Percentiles rank a stretch among this genome's conserved stretches.
Conservation (phyloP, 2,329 filamentous ascomycete genomes). For the Colletotrichum limetticola region DNA sequence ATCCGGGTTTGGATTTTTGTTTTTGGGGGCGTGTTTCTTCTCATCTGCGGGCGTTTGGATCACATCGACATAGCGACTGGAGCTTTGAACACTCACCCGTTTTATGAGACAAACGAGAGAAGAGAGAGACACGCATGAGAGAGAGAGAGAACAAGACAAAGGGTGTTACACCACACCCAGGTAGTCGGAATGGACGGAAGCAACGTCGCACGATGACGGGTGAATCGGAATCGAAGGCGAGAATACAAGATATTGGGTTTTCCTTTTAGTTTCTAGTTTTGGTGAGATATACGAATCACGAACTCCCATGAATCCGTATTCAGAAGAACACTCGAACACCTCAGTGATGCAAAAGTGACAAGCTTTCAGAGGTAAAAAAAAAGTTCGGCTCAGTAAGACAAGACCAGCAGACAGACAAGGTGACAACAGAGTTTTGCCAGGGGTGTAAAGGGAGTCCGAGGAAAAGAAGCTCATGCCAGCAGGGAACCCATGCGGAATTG, state of each 20-base stretch:
- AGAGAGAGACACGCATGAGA: too few species aligned
- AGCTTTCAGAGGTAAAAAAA: background rate
- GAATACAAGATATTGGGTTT: background rate
- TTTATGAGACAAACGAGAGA: slow-evolving; percentile 1
- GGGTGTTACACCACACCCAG: background rate
- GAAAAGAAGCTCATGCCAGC: background rate
- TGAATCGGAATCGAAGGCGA: background rate
- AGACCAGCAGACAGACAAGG: background rate
- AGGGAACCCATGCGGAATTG: slow-evolving; percentile 5
- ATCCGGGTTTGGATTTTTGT: background rate
- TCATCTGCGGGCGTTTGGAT: slow-evolving; percentile 16
- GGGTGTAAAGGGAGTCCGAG: background rate
- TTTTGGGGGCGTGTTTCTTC: slow-evolving; percentile 1
- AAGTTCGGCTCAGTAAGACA: slow-evolving; percentile 9
- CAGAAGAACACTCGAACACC: background rate
- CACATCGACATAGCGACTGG: background rate
- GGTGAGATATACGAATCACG: slow-evolving; percentile 5
- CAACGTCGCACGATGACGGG: background rate
- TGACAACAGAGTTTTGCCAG: background rate
- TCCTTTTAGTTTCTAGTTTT: background rate
- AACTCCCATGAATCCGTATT: background rate
- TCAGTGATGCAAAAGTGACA: background rate
- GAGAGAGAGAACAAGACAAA: too few species aligned
- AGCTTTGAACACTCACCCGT: background rate
- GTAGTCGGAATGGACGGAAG: background rate